phyloP scores from a whole-genome alignment of 768 basidiomycete species.

The Pisolithus microcarpus region DNA sequence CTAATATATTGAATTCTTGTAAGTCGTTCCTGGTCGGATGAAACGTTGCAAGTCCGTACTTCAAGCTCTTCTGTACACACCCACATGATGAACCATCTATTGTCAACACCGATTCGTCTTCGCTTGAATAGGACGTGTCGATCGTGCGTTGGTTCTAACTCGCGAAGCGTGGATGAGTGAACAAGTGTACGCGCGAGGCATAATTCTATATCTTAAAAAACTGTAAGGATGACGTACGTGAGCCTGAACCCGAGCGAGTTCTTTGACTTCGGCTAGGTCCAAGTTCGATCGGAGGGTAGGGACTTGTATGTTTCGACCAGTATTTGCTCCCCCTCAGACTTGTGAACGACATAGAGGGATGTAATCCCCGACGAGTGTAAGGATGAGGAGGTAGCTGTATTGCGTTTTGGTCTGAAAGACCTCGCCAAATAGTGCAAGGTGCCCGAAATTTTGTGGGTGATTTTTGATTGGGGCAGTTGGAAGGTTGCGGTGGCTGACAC shows the following conservation, averaged over 20 bases:
- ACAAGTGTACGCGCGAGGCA: background rate
- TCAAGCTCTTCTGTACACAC: too few relatives aligned
- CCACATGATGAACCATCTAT: too few relatives aligned
- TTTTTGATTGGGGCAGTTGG: too few relatives aligned
- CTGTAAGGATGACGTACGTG: conserved; percentile 42
- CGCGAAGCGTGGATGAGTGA: background rate
- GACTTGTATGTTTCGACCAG: conserved; percentile 41
- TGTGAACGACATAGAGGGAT: too few relatives aligned
- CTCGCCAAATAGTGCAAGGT: too few relatives aligned
- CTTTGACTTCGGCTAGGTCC: conserved; percentile 83
- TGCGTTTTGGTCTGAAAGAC: conserved; percentile 74
- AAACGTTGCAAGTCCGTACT: too few relatives aligned
- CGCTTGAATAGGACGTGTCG: conserved; percentile 81
- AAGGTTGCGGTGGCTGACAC: too few relatives aligned
- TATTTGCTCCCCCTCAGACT: too few relatives aligned
- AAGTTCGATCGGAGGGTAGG: conserved; percentile 79
- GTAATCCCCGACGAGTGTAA: conserved; percentile 81
- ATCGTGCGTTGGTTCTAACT: conserved; percentile 71
- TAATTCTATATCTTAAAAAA: too few relatives aligned
- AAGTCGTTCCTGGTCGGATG: too few relatives aligned
- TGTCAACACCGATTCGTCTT: conserved; percentile 65
- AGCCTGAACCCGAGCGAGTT: conserved; percentile 77
- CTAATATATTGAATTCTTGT: too few relatives aligned
- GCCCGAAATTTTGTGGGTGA: too few relatives aligned
- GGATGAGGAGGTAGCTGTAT: conserved; percentile 81